phyloP scores from a whole-genome alignment of 1,284 basidiomycete species.

The Cutaneotrichosporon sp. region DNA sequence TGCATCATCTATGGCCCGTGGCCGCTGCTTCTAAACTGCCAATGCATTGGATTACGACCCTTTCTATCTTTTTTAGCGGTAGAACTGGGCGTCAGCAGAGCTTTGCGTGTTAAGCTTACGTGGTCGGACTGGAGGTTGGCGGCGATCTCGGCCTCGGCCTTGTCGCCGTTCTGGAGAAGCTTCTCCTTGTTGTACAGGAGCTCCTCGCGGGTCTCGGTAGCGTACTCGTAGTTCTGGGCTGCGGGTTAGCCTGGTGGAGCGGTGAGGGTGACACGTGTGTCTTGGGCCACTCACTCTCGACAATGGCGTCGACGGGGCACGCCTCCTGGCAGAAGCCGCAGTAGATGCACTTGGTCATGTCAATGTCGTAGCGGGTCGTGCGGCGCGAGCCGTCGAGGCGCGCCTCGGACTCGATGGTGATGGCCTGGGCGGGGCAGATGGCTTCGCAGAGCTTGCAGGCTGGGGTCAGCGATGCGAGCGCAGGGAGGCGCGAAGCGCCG shows the following conservation, averaged over 20 bases:
- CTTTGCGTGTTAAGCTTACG: constrained; percentile 26
- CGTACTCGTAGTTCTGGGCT: constrained; percentile 96
- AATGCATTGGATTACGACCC: constrained; percentile 11
- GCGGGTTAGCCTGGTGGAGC: constrained; percentile 17
- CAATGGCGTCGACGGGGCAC: constrained; percentile 98
- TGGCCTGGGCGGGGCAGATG: constrained; percentile 98
- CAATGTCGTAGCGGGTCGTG: constrained; percentile 98
- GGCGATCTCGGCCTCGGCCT: constrained; percentile 94
- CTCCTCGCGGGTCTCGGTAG: constrained; percentile 97
- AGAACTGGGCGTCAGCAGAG: constrained; percentile 3
- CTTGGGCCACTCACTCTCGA: constrained; percentile 75
- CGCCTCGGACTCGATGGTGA: constrained; percentile 98
- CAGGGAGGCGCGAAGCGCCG: background rate
- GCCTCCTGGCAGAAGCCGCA: constrained; percentile 99
- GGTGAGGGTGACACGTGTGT: background rate
- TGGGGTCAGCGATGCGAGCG: constrained; percentile 46
- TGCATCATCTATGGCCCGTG: constrained; percentile 1
- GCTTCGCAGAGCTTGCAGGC: constrained; percentile 99
- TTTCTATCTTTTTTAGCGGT: constrained; percentile 9
- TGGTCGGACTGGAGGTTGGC: constrained; percentile 76
- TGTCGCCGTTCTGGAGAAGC: constrained; percentile 91
- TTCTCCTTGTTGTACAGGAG: constrained; percentile 98
- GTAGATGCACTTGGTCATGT: constrained; percentile 93
- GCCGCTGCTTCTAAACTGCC: constrained; percentile 10
- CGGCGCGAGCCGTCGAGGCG: constrained; percentile 92